phyloP scores from a whole-genome alignment of 1,139 yeast species.

The Petasospora fabianii region DNA sequence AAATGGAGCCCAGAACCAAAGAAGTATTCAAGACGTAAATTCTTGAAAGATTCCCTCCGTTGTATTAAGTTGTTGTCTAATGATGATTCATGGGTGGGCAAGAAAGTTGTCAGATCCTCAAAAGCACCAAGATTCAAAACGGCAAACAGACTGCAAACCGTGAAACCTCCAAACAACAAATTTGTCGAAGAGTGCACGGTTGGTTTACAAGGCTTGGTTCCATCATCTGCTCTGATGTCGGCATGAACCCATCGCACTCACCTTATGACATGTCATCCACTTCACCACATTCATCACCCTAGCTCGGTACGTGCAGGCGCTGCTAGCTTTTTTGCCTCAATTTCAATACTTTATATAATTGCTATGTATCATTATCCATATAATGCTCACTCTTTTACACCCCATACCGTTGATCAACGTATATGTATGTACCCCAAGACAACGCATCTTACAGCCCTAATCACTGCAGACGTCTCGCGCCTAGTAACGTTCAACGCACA shows the following conservation, averaged over 20 bases:
- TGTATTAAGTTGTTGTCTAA: constrained; percentile 53
- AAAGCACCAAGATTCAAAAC: background rate
- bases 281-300: too few relatives aligned
- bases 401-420: too few relatives aligned
- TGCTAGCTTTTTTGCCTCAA: too few relatives aligned
- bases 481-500: background rate
- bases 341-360: too few relatives aligned
- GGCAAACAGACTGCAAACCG: background rate
- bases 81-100: constrained; percentile 55
- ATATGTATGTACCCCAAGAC: too few relatives aligned
- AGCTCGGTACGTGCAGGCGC: too few relatives aligned
- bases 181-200: constrained; percentile 11
- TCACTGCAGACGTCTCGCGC: background rate
- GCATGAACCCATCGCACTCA: too few relatives aligned
- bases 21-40: constrained; percentile 40
- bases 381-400: too few relatives aligned
- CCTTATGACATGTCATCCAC: too few relatives aligned
- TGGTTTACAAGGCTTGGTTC: constrained; percentile 11
- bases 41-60: constrained; percentile 50
- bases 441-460: background rate
- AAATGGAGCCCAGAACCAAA: constrained; percentile 52
- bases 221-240: too few relatives aligned
- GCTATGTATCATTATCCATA: too few relatives aligned
- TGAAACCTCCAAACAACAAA: background rate
- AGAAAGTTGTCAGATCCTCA: constrained; percentile 15